Evolutionary conservation across 2,329 filamentous ascomycete species (phyloP).

Genomic region (Cladosporium oxysporum): DNA sequence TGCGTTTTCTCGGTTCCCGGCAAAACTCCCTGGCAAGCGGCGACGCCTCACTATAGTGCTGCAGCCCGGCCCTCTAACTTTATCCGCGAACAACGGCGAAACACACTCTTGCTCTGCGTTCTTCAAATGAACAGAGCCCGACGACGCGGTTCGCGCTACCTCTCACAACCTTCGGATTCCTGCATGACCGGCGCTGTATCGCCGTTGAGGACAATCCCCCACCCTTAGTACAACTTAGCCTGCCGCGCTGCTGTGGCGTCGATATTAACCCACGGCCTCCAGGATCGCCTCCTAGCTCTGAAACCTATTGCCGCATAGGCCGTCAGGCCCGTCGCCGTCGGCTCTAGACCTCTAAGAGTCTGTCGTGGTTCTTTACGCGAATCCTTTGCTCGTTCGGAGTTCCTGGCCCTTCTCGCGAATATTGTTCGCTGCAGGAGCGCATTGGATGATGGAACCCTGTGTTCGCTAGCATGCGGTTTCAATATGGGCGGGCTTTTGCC

Average conservation of each 20-base stretch:
- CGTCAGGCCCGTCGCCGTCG: neutral
- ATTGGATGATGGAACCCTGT: neutral
- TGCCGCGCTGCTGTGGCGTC: neutral
- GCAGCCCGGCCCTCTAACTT: neutral
- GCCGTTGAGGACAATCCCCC: neutral
- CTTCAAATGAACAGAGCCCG: neutral
- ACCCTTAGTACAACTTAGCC: neutral
- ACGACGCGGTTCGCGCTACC: neutral
- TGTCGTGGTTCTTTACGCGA: neutral
- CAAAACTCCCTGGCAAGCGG: neutral
- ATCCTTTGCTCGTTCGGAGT: neutral
- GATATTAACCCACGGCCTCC: neutral
- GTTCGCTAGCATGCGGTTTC: neutral
- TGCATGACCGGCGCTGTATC: neutral
- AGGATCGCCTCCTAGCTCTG: neutral
- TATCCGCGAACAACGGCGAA: neutral
- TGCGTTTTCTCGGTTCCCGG: neutral
- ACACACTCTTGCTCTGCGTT: neutral
- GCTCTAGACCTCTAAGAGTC: neutral
- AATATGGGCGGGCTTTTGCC: neutral
- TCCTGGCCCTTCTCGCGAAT: neutral
- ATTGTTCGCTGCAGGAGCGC: neutral
- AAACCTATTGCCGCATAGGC: neutral
- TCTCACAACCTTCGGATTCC: neutral
- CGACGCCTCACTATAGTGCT: neutral